Base-by-base conservation (phyloP, 257 asterid genomes). In the Capsicum rhomboideum region DNA sequence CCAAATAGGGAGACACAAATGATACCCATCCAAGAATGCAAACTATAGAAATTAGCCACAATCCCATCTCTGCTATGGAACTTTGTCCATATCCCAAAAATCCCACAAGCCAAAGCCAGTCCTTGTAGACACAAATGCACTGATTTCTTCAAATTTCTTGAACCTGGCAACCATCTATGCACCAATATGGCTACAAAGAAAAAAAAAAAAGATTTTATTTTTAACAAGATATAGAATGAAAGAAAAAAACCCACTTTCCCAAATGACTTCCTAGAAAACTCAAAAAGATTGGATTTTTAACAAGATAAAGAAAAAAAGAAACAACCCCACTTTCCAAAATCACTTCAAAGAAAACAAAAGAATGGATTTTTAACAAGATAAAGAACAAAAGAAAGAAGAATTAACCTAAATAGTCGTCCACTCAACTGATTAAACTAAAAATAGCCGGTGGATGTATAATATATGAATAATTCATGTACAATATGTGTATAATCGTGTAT, bases 21-120 rank as follows among this genome's bases (percentile, higher is more conserved):
- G 53, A 95, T 53, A 31, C 97, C 98, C 98, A 95, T 90, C 98
- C 99, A 95, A n/a, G 99, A 95, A 84, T 95, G 97, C 91, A 95
- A 83, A 83, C 97, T 95, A 87, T 85, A 94, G 86, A 94, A 95
- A 85, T 95, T 94, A 84, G 96, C 97, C 61, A 95, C 90, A 89
- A 95, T 82, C 66, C 99, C 99, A 85, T 93, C 92, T 87, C 91
- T 89, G 3, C 97, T 86, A 9, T 93, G 96, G 79, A 95, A 94
- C 49, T 92, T 95, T 11, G 97, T 92, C 99, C 98, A 95, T 85
- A 94, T 90, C 20, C 98, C 98, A 79, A 95, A 95, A 67, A 95
- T 54, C 83, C 99, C 99, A 92, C 92, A 91, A 61, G 86, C 91
- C 89, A 95, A 88, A 85, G 99, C 99, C 87, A 95, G 86, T 31